Evolutionary conservation across 139 green algal species (phyloP).

Genomic region (Eudorina sp.): DNA sequence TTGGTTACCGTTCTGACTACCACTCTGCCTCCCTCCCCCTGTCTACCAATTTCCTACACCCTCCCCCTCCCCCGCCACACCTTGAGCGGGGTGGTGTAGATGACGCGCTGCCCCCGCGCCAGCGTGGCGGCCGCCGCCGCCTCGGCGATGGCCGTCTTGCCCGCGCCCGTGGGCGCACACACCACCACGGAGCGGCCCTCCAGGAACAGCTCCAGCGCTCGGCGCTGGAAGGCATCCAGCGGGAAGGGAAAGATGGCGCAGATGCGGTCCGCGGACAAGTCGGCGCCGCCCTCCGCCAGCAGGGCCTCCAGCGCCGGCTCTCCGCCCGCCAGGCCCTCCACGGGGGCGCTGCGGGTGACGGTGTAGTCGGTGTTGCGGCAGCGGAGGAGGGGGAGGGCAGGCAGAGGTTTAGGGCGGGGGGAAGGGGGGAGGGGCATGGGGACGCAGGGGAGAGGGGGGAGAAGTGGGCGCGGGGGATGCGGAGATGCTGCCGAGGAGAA

Average conservation of each 20-base stretch:
- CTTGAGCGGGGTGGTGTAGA: constrained; percentile 95
- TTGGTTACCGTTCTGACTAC: too few relatives aligned
- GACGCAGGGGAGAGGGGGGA: too few relatives aligned
- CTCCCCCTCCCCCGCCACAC: background rate
- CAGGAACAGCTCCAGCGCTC: constrained; percentile 79
- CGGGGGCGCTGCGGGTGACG: background rate
- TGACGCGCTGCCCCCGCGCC: constrained; percentile 81
- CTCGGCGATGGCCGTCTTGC: constrained; percentile 98
- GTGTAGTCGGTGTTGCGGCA: background rate
- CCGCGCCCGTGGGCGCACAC: constrained; percentile 93
- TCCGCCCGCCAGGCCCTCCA: constrained; percentile 25
- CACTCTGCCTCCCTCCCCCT: too few relatives aligned
- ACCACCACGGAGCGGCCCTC: constrained; percentile 88
- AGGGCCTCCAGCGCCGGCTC: constrained; percentile 74
- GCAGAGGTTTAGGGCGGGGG: too few relatives aligned
- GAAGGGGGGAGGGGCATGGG: too few relatives aligned
- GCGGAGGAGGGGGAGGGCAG: background rate
- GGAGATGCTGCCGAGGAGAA: too few relatives aligned
- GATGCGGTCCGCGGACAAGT: constrained; percentile 50
- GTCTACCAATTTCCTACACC: background rate
- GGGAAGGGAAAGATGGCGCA: constrained; percentile 71
- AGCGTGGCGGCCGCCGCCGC: constrained; percentile 85
- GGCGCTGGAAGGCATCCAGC: constrained; percentile 74
- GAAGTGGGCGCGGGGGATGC: background rate
- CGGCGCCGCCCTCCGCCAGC: constrained; percentile 55